Evolutionary conservation across 805 yeast species (phyloP).

Genomic region (Lachancea fermentati): DNA sequence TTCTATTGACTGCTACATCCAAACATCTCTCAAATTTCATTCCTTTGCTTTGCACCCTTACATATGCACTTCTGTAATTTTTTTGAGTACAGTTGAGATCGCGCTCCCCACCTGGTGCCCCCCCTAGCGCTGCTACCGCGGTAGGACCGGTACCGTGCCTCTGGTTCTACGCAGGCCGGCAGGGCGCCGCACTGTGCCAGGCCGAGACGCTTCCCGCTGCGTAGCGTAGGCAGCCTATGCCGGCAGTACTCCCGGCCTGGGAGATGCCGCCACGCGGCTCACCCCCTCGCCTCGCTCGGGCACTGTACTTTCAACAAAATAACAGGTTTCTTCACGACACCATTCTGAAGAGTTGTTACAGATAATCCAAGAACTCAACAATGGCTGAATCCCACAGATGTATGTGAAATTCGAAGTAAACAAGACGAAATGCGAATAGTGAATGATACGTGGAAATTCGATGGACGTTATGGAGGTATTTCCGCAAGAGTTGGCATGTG

Average conservation of each 20-base stretch:
- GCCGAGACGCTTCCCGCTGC: background rate
- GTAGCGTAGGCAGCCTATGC: background rate
- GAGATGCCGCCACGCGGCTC: background rate
- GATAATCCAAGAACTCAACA: conserved; percentile 31
- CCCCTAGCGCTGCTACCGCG: background rate
- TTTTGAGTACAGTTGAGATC: conserved; percentile 1
- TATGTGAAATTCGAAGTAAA: conserved; percentile 45
- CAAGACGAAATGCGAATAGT: conserved; percentile 1
- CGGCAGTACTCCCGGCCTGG: background rate
- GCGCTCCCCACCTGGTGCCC: background rate
- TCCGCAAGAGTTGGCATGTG: too few species aligned
- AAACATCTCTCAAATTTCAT: background rate
- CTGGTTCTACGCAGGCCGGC: background rate
- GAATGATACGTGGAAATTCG: background rate
- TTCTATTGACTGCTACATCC: conserved; percentile 1
- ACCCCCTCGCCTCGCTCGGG: conserved; percentile 1
- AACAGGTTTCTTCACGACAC: background rate
- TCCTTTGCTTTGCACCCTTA: background rate
- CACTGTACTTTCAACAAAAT: conserved; percentile 6
- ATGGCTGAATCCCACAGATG: conserved; percentile 98
- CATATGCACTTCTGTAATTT: conserved; percentile 24
- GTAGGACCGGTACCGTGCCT: background rate
- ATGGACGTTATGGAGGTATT: too few species aligned
- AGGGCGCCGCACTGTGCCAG: background rate
- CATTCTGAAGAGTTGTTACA: conserved; percentile 1